Base-by-base conservation (phyloP, 306 rosid genomes). In the Begonia loranthoides region DNA sequence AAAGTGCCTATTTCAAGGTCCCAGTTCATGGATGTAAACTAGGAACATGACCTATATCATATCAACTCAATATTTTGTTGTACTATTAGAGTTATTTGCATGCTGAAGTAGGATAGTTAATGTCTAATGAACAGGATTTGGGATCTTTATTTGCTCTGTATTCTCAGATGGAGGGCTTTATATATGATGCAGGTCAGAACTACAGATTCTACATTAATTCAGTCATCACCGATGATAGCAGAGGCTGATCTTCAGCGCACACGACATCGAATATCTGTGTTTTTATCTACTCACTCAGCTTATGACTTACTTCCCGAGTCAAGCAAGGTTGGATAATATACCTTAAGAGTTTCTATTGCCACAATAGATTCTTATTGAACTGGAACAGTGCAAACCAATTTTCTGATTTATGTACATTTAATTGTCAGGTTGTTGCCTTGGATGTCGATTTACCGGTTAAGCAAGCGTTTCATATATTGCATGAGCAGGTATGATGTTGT, bases 271-370 rank as follows among this genome's bases (percentile, higher is more conserved):
- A 70, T 92, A 47, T 76, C 94, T 73, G 71, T 61, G 28, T 86
- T 86, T 76, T 68, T 92, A 81, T 86, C 93, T 10, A 52, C 70
- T 44, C 80, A 65, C 60, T 80, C 93, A 52, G 84, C 73, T 61
- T 92, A 86, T 65, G 99, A 92, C 72, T 70, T 92, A 70, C 94
- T 92, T 62, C 99, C 99, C 0, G 96, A 92, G 93, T 86, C 96
- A 70, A 94, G 99, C 87, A 92, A 92, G 99, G 99, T 92, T 90
- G 76, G 99, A 77, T 73, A 60, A 69, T 66, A 43, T 5, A 10
- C 56, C 62, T 54, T 44, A 65, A 73, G n/a, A 47, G 61, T 43
- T 34, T 13, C 64, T 58, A 59, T 16, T 14, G 28, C 40, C 17
- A 17, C 41, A 57, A 17, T 51, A 59, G 15, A 43, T 46, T 19